Conservation (phyloP, 306 rosid genomes). For the Cicer cuneatum region DNA sequence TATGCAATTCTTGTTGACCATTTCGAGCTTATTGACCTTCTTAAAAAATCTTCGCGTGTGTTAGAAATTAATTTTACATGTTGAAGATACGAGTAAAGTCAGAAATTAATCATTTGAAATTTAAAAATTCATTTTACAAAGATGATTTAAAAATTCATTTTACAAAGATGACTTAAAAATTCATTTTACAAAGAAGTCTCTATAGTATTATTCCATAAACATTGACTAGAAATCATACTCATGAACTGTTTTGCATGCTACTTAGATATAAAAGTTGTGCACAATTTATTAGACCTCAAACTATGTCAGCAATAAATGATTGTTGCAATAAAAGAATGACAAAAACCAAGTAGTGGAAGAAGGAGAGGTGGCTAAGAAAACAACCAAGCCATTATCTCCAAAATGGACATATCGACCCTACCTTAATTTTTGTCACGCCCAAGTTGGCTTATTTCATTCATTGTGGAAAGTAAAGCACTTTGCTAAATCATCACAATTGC, state of each 20-base stretch:
- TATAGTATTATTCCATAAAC: no score
- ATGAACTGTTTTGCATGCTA: slow-evolving; percentile 35
- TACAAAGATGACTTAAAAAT: no score
- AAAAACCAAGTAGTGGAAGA: slow-evolving; percentile 58
- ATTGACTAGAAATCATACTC: no score
- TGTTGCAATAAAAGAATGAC: slow-evolving; percentile 46
- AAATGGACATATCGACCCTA: slow-evolving; percentile 56
- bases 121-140: no score
- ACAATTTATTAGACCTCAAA: slow-evolving; percentile 16
- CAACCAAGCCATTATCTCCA: slow-evolving; percentile 34
- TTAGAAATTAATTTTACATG: no score
- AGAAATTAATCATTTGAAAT: no score
- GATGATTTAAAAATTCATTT: no score
- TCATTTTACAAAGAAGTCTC: no score
- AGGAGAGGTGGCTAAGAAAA: slow-evolving; percentile 52
- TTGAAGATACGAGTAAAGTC: no score
- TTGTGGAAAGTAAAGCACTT: slow-evolving; percentile 53
- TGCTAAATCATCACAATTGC: slow-evolving; percentile 42
- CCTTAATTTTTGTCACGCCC: slow-evolving; percentile 48
- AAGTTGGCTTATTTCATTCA: slow-evolving; percentile 50
- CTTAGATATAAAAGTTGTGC: not conserved
- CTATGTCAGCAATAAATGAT: slow-evolving; percentile 40
- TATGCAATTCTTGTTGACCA: no score
- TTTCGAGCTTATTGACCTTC: no score
- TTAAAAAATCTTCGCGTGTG: no score